A percentile compares a stretch with the other conserved stretches of the same genome.
These are phyloP conservation scores for Bertia moriformis DNA, from an alignment of 2,329 filamentous ascomycete species.

Conservation along the genomic window DNA sequence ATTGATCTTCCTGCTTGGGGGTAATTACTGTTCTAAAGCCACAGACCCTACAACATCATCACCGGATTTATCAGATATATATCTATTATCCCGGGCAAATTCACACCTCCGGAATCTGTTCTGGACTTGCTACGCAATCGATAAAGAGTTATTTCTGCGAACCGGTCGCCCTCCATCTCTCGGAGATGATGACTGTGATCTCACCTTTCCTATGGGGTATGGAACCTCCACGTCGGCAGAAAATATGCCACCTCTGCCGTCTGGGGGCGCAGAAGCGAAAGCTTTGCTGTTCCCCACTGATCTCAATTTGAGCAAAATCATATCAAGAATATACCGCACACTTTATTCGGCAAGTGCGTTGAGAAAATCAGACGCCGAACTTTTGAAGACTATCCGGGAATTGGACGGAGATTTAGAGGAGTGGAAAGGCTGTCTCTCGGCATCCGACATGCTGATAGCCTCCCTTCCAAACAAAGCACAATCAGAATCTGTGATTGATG, in stretches of 20 bases:
- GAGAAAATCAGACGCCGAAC: not conserved
- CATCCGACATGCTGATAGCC: not conserved
- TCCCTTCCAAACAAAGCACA: not conserved
- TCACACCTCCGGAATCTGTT: not conserved
- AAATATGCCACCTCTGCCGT: not conserved
- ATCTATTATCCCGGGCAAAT: no score
- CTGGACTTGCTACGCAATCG: not conserved
- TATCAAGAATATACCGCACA: not conserved
- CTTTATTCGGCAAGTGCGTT: not conserved
- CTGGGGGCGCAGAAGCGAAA: not conserved
- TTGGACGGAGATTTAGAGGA: not conserved
- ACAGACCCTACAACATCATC: no score
- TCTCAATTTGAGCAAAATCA: not conserved
- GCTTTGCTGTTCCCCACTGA: not conserved
- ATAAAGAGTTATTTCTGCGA: not conserved
- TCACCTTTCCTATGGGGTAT: not conserved
- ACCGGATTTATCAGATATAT: no score
- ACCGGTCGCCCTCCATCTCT: not conserved
- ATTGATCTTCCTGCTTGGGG: no score
- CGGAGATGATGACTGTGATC: not conserved
- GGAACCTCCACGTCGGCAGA: not conserved
- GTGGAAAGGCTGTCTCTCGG: not conserved
- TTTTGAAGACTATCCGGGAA: not conserved
- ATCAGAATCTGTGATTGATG: not conserved
- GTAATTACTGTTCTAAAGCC: no score